Conservation (phyloP, 805 yeast genomes). For the Limtongozyma cylindracea region DNA sequence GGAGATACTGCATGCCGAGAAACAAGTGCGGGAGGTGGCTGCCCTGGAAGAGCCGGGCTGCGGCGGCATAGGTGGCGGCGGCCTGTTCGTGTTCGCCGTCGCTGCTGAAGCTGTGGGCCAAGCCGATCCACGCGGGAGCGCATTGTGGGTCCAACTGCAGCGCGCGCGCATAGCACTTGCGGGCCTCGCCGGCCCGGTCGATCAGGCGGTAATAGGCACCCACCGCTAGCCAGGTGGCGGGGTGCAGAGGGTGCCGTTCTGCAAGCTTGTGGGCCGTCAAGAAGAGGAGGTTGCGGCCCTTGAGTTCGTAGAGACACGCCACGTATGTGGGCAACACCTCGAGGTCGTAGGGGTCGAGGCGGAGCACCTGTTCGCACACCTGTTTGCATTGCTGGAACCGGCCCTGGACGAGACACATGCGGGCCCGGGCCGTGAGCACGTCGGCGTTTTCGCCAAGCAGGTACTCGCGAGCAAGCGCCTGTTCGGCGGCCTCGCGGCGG, state of each 20-base stretch:
- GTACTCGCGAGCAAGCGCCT: slow-evolving; percentile 43
- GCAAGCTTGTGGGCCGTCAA: slow-evolving; percentile 67
- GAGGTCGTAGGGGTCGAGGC: slow-evolving; percentile 46
- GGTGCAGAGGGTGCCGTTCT: slow-evolving; percentile 54
- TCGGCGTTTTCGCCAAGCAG: slow-evolving; percentile 47
- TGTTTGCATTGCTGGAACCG: too few species aligned
- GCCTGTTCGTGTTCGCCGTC: slow-evolving; percentile 99
- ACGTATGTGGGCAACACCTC: slow-evolving; percentile 54
- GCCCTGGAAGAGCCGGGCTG: slow-evolving; percentile 76
- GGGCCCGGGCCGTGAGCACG: slow-evolving; percentile 41
- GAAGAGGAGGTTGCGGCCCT: slow-evolving; percentile 61
- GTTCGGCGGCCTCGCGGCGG: slow-evolving; percentile 38
- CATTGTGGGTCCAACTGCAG: slow-evolving; percentile 72
- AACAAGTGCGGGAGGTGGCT: slow-evolving; percentile 76
- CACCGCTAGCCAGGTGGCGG: slow-evolving; percentile 80
- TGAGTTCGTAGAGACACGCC: slow-evolving; percentile 66
- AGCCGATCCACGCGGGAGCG: slow-evolving; percentile 95
- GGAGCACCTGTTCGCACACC: slow-evolving; percentile 36
- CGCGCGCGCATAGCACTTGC: slow-evolving; percentile 73
- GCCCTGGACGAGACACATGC: slow-evolving; percentile 34
- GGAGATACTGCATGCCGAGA: slow-evolving; percentile 89
- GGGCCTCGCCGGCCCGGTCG: slow-evolving; percentile 52
- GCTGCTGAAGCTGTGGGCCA: slow-evolving; percentile 91
- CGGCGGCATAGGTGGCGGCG: slow-evolving; percentile 88
- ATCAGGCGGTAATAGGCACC: slow-evolving; percentile 73